phyloP scores from a whole-genome alignment of 331 rosid species.

The Acacia concinna region DNA sequence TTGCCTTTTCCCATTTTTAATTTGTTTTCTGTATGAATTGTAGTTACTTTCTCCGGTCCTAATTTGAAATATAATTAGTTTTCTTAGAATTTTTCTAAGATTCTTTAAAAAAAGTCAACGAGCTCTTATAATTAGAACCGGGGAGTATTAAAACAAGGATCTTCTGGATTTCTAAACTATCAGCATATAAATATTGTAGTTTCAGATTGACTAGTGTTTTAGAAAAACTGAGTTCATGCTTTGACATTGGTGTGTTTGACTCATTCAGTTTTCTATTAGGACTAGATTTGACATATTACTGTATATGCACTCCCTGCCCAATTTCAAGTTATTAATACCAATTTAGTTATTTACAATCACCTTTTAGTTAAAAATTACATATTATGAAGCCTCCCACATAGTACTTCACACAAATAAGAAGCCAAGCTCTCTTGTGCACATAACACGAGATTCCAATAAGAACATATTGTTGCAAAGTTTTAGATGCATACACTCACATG shows the following conservation, averaged over 20 bases:
- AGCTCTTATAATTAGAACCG: no score
- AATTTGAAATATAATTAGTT: no score
- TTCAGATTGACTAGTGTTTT: neutral
- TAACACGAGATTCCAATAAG: neutral
- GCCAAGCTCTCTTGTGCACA: neutral
- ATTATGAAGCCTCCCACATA: neutral
- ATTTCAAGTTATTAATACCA: neutral
- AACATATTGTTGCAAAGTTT: neutral
- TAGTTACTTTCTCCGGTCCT: no score
- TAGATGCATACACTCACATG: neutral
- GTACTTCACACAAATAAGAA: neutral
- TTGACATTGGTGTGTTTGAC: neutral
- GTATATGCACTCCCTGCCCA: neutral
- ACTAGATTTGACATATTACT: neutral
- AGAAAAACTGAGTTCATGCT: neutral
- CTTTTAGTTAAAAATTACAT: neutral
- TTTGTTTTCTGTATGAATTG: neutral
- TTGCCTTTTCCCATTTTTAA: neutral
- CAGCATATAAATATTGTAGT: neutral
- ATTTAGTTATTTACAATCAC: neutral
- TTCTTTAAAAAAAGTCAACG: no score
- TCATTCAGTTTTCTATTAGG: neutral
- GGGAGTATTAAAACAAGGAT: no score
- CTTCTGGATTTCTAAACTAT: neutral
- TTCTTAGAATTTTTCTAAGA: no score